These are phyloP conservation scores for Chytriomyces hyalinus DNA, from an alignment of 192 early-diverging fungal species.

Conservation along the genomic window DNA sequence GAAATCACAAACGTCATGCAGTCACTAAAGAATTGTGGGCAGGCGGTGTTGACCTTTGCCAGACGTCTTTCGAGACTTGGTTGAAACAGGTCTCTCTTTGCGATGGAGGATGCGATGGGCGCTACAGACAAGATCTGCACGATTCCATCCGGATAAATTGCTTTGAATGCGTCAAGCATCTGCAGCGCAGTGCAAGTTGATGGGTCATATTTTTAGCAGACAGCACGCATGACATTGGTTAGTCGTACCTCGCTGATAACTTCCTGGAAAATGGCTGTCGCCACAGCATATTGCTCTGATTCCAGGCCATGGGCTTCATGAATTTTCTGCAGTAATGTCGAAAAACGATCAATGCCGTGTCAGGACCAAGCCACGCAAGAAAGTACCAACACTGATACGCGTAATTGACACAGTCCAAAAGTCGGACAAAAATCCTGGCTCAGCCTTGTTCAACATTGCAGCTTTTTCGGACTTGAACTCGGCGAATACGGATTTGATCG, in stretches of 20 bases:
- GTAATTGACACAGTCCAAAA: not conserved
- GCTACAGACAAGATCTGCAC: slow-evolving; percentile 21
- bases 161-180: slow-evolving; percentile 4
- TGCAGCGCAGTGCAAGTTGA: not conserved
- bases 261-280: not conserved
- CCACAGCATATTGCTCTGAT: not conserved
- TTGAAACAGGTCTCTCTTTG: not conserved
- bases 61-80: slow-evolving; percentile 6
- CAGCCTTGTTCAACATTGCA: not conserved
- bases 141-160: slow-evolving; percentile 1
- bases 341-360: not conserved
- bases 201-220: no score
- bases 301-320: slow-evolving; percentile 12
- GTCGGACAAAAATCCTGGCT: no score
- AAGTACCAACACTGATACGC: not conserved
- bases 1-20: slow-evolving; percentile 26
- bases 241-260: slow-evolving; percentile 8
- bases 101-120: not conserved
- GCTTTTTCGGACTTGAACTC: not conserved
- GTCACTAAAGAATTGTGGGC: slow-evolving; percentile 25
- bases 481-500: not conserved
- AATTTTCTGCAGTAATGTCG: not conserved
- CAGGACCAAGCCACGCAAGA: not conserved
- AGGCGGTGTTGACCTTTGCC: slow-evolving; percentile 6
- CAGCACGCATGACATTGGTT: not conserved